Evolutionary conservation across 805 yeast species (phyloP), one percentile per base, ranked within the genome.

Genomic region (Candida fluviatilis): DNA sequence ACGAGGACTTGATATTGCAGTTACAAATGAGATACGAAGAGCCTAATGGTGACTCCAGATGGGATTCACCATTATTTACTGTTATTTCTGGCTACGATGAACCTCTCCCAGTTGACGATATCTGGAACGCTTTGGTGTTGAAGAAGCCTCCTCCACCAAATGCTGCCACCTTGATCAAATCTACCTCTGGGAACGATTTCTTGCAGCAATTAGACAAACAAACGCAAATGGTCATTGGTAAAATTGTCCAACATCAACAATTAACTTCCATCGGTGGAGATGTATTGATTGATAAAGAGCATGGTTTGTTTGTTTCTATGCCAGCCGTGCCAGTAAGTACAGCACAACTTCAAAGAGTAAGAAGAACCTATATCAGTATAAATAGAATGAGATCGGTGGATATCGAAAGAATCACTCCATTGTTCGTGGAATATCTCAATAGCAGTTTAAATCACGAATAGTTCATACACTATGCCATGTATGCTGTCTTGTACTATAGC

Each of bases 41-140:
- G 57, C 99, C 99, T 0, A 84, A 87, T 54, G 79, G 80, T 23
- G 76, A 77, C 51, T 77, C 82, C 18, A 66, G 96, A 42, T 93
- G 99, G 99, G 99, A 93, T 54, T 79, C 95, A 3, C 99, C 99
- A 4, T 64, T 91, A 43, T 81, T 89, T 54, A 78, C 87, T 0
- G 60, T 90, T 1, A 74, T 80, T 3, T 73, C 67, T 50, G 78
- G 75, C 35, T 51, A 57, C 30, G 81, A 82, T 23, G 66, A 65
- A 12, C 62, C 60, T 2, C 52, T 82, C 18, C 85, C 89, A 0
- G 58, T 82, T 15, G 83, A 82, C 1, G 84, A 78, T 13, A 73
- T 93, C 2, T 80, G 83, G 80, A 72, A 72, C 35, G 73, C 79
- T 0, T 51, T 83, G 2, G 82, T 78, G 24, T 55, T 84, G 43